These are phyloP conservation scores for Corallochytrium limacisporum DNA, from an alignment of 78 protist genomes.

Conservation along the genomic window DNA sequence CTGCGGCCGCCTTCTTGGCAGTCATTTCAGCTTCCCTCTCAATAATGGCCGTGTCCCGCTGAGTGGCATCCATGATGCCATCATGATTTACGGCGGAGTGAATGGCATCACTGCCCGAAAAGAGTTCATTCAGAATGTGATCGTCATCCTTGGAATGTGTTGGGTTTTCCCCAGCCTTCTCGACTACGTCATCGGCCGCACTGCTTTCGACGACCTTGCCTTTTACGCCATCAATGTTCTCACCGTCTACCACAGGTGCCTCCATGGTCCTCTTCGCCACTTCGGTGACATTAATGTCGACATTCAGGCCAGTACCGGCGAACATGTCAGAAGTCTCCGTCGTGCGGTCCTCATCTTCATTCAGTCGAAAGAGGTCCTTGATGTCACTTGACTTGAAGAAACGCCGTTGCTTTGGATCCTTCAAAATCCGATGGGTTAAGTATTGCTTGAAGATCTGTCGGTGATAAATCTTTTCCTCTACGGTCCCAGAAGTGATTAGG, in stretches of 20 bases:
- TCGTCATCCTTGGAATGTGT: not conserved
- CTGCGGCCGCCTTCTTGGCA: not conserved
- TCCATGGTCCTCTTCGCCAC: not conserved
- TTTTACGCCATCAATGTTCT: not conserved
- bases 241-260: not conserved
- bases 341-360: not conserved
- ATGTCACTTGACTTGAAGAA: conserved; percentile 31
- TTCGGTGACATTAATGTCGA: not conserved
- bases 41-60: not conserved
- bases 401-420: conserved; percentile 55
- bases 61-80: not conserved
- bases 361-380: conserved; percentile 31
- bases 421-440: conserved; percentile 62
- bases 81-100: conserved; percentile 24
- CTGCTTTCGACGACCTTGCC: not conserved
- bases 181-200: not conserved
- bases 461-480: conserved; percentile 91
- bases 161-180: not conserved
- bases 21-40: not conserved
- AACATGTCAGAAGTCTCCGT: not conserved
- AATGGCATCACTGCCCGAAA: not conserved
- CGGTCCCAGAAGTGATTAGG: conserved; percentile 8
- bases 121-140: not conserved
- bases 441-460: conserved; percentile 89
- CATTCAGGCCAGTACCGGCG: not conserved